Evolutionary conservation across 192 early-diverging fungal genomes (phyloP).

Genomic region (Backusella tuberculispora): DNA sequence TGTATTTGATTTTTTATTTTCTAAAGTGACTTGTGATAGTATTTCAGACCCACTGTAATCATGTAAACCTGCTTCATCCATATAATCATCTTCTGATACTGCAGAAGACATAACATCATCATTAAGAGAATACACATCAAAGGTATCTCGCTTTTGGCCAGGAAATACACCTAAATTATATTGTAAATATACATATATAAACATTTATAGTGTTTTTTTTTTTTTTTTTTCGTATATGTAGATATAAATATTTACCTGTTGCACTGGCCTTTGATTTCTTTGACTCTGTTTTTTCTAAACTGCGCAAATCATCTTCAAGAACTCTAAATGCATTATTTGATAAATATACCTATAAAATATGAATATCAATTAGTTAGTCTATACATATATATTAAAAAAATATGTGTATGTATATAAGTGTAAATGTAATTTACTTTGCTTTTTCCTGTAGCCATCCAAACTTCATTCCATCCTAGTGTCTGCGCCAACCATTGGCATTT

Average conservation of each 20-base stretch:
- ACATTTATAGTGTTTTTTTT: neutral
- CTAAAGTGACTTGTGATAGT: conserved; percentile 21
- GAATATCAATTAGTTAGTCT: neutral
- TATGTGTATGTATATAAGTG: neutral
- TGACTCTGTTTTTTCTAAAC: conserved; percentile 62
- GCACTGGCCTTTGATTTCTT: conserved; percentile 19
- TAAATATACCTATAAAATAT: conserved; percentile 60
- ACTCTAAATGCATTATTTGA: conserved; percentile 79
- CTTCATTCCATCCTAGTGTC: conserved; percentile 28
- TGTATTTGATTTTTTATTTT: conserved; percentile 10
- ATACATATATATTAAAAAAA: neutral
- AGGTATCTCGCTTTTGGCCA: conserved; percentile 17
- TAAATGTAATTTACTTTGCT: conserved; percentile 8
- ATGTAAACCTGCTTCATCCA: conserved; percentile 25
- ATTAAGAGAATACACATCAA: conserved; percentile 31
- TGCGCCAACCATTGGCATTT: conserved; percentile 40
- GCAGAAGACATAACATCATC: conserved; percentile 35
- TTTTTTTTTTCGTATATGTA: too few species aligned
- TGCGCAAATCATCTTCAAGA: conserved; percentile 81
- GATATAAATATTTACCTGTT: neutral
- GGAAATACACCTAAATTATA: conserved; percentile 5
- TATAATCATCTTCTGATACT: conserved; percentile 32
- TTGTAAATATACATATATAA: neutral
- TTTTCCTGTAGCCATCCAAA: conserved; percentile 14
- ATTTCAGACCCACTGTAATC: conserved; percentile 24